phyloP scores from a whole-genome alignment of 1,139 yeast genomes.

The Yamadazyma diospyri region DNA sequence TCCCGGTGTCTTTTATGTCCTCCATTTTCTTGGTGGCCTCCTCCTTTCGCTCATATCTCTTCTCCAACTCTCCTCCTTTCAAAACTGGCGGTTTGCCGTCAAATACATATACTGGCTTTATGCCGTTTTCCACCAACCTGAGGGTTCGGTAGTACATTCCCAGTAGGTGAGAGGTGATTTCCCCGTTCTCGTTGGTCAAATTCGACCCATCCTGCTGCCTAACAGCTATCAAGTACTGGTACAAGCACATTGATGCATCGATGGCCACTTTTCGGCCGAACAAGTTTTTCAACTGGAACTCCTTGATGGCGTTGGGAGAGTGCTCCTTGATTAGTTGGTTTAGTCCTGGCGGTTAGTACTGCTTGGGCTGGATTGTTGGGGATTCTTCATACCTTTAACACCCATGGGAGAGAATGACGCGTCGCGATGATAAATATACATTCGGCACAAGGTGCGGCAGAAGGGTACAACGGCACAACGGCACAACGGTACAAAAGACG shows the following conservation, averaged over 20 bases:
- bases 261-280: slow-evolving; percentile 96
- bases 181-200: slow-evolving; percentile 82
- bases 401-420: slow-evolving; percentile 49
- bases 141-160: slow-evolving; percentile 94
- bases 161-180: slow-evolving; percentile 91
- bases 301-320: slow-evolving; percentile 78
- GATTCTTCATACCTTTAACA: slow-evolving; percentile 55
- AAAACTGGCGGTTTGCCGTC: slow-evolving; percentile 94
- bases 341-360: slow-evolving; percentile 45
- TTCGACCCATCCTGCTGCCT: slow-evolving; percentile 97
- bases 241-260: slow-evolving; percentile 85
- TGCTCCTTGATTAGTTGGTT: slow-evolving; percentile 81
- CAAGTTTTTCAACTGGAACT: slow-evolving; percentile 76
- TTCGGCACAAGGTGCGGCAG: too few species aligned
- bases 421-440: too few species aligned
- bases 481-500: too few species aligned
- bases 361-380: neutral
- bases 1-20: slow-evolving; percentile 73
- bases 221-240: slow-evolving; percentile 92
- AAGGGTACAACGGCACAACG: too few species aligned
- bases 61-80: slow-evolving; percentile 90
- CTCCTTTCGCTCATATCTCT: slow-evolving; percentile 75
- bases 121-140: slow-evolving; percentile 82
- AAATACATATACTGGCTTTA: slow-evolving; percentile 93
- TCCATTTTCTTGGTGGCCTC: slow-evolving; percentile 78